These are phyloP conservation scores for Rhizoctonia solani DNA, from an alignment of 1,284 basidiomycete species.

Conservation along the genomic window DNA sequence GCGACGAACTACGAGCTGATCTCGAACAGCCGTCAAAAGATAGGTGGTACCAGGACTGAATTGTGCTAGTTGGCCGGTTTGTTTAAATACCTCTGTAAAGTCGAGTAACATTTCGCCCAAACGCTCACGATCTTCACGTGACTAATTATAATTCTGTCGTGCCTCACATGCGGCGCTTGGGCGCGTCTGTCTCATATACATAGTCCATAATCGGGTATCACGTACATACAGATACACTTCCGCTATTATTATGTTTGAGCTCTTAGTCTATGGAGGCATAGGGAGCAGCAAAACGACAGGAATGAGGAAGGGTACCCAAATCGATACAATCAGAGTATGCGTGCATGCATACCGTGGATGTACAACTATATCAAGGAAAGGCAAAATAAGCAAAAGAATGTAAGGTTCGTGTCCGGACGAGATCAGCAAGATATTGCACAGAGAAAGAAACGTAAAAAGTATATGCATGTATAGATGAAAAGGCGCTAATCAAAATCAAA, in stretches of 20 bases:
- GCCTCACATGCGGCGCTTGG: background rate
- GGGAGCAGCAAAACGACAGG: constrained; percentile 5
- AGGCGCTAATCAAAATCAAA: background rate
- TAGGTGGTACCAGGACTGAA: constrained; percentile 77
- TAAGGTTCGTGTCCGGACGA: constrained; percentile 27
- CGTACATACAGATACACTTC: background rate
- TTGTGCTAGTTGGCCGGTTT: constrained; percentile 63
- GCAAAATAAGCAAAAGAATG: background rate
- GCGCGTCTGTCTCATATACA: no score
- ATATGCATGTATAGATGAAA: constrained; percentile 23
- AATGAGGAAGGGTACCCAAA: no score
- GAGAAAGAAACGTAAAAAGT: background rate
- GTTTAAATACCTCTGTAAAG: constrained; percentile 80
- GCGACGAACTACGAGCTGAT: constrained; percentile 71
- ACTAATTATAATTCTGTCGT: background rate
- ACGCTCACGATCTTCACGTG: background rate
- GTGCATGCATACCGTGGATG: constrained; percentile 14
- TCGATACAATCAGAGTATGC: constrained; percentile 27
- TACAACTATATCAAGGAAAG: background rate
- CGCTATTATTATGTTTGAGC: no score
- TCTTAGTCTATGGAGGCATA: background rate
- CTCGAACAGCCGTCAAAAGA: constrained; percentile 70
- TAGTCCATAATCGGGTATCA: no score
- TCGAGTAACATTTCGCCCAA: constrained; percentile 45
- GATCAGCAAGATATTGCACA: constrained; percentile 16